Evolutionary conservation across 2,329 filamentous ascomycete genomes (phyloP), one percentile per base, ranked within the genome.

Genomic region (Aspergillus uvarum): DNA sequence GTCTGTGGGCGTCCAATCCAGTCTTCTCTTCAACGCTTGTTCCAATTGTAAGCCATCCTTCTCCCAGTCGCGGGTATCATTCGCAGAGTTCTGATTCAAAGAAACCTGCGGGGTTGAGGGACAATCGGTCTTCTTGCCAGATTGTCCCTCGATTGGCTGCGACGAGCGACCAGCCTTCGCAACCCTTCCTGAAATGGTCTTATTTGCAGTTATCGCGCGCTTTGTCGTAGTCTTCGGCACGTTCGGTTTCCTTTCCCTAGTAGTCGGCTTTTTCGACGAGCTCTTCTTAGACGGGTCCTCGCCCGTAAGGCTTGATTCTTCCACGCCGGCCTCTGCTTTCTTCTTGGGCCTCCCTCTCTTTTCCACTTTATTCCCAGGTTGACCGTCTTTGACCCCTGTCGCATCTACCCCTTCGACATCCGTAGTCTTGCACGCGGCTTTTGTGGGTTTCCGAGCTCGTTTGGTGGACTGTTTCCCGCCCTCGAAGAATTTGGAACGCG

Each of bases 1-100:
- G 51, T 79, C 81, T 4, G 86, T 83, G 2, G 89, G 89, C 1
- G 90, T 92, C 90, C 89, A 92, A 59, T 87, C 82, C 14, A 76
- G 69, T 61, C 86, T 81, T 60, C 89, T 80, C 50, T 76, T 78
- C 26, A 83, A 71, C 7, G 88, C 89, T 50, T 70, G 62, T 62
- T 74, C 75, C 24, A 78, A 56, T n/a, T 74, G 67, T 26, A 77
- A 55, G 5, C 64, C 60, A 59, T 68, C 58, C 29, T 63, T 50
- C 55, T 65, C 59, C 60, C 60, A 62, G 56, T 70, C 65, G 51
- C 69, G 54, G 19, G 53, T 22, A 21, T 55, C 57, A 32, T 64
- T 64, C 12, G 48, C 26, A 16, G 51, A 29, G 31, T 53, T 47
- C 19, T 44, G 35, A 31, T 48, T 50, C n/a, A 50, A 32, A 0